These are phyloP conservation scores for Striga asiatica DNA, from an alignment of 257 asterid genomes.

Conservation along the genomic window DNA sequence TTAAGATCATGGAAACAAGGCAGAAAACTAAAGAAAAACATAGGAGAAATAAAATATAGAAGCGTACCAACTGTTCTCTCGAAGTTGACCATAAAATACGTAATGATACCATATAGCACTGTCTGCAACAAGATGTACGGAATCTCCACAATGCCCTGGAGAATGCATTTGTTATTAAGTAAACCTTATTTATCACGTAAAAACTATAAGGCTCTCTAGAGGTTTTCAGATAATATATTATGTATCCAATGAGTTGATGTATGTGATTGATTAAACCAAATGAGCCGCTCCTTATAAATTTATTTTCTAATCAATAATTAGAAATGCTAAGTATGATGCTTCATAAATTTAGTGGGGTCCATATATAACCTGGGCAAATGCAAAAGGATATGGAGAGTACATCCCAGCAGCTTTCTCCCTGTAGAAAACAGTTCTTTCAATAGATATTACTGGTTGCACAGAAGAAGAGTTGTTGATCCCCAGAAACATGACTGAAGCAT, in stretches of 20 bases:
- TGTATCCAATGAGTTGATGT: too few species aligned
- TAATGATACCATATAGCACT: slow-evolving; percentile 50
- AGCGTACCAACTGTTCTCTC: slow-evolving; percentile 57
- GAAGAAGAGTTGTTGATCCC: slow-evolving; percentile 84
- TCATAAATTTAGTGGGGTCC: too few species aligned
- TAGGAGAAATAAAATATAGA: background rate
- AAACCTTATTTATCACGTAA: background rate
- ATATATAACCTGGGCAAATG: slow-evolving; percentile 82
- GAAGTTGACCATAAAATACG: slow-evolving; percentile 78
- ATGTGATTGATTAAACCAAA: background rate
- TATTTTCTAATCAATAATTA: too few species aligned
- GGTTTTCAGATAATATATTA: background rate
- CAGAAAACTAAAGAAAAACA: background rate
- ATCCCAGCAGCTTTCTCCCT: slow-evolving; percentile 90
- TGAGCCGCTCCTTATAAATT: background rate
- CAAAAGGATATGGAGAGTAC: slow-evolving; percentile 71
- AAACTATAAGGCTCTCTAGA: background rate
- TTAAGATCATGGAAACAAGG: background rate
- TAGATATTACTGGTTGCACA: slow-evolving; percentile 73
- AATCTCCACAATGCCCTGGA: slow-evolving; percentile 75
- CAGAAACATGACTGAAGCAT: slow-evolving; percentile 60
- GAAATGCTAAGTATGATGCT: too few species aligned
- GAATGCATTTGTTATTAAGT: background rate
- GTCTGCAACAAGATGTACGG: slow-evolving; percentile 72
- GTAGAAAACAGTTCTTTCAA: slow-evolving; percentile 86